phyloP scores from a whole-genome alignment of 2,329 filamentous ascomycete genomes.

The Salinomyces thailandicus region DNA sequence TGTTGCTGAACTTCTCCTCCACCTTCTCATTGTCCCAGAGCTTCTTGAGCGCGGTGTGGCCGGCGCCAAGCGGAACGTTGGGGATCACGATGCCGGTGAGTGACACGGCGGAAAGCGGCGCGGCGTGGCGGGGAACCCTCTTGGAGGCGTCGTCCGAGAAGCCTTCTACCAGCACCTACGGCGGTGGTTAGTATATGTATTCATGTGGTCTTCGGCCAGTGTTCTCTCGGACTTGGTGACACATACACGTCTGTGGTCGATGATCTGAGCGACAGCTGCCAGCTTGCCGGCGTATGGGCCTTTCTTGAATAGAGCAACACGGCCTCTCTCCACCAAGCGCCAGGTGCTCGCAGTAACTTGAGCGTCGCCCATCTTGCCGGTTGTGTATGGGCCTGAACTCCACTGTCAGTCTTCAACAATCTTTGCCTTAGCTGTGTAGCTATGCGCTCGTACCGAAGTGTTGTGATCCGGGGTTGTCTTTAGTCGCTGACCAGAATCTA shows the following conservation, averaged over 20 bases:
- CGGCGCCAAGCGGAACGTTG: constrained; percentile 74
- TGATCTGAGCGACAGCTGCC: constrained; percentile 95
- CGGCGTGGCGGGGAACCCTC: constrained; percentile 75
- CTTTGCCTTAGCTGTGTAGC: too few species aligned
- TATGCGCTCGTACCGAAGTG: constrained; percentile 1
- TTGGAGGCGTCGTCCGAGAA: constrained; percentile 71
- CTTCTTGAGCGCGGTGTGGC: constrained; percentile 72
- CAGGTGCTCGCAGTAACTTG: constrained; percentile 48
- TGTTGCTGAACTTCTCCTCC: constrained; percentile 85
- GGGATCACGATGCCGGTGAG: constrained; percentile 83
- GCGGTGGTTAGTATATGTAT: constrained; percentile 16
- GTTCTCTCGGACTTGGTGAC: not conserved
- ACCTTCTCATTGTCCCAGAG: constrained; percentile 86
- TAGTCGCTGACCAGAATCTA: constrained; percentile 1
- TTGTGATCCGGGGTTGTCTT: not conserved
- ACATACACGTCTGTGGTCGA: constrained; percentile 99
- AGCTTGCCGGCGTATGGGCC: constrained; percentile 76
- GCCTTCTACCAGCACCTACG: constrained; percentile 92
- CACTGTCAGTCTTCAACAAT: not conserved
- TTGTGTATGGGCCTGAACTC: constrained; percentile 4
- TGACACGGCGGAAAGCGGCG: constrained; percentile 70
- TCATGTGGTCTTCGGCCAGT: too few species aligned
- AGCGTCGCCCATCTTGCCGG: constrained; percentile 23
- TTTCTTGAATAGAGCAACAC: constrained; percentile 82
- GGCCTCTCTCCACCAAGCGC: constrained; percentile 98